These are phyloP conservation scores for Cladosporium velox DNA, from an alignment of 2,329 filamentous ascomycete species.

Conservation along the genomic window DNA sequence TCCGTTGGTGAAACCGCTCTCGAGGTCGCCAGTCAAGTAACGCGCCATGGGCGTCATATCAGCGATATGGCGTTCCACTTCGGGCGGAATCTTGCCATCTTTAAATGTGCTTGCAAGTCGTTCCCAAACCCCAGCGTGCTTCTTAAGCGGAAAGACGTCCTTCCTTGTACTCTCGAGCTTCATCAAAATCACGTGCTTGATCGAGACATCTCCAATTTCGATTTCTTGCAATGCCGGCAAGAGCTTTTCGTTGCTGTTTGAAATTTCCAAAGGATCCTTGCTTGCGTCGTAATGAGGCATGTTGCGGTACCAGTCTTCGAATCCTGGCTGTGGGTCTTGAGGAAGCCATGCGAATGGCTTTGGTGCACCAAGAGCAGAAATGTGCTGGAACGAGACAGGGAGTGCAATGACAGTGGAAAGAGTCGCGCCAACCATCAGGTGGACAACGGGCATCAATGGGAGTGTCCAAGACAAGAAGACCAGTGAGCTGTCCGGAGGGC, in stretches of 20 bases:
- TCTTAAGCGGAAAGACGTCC: conserved; percentile 44
- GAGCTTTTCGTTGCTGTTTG: conserved; percentile 39
- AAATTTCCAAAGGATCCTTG: conserved; percentile 42
- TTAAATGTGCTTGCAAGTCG: conserved; percentile 26
- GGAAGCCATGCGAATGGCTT: conserved; percentile 14
- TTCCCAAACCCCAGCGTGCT: conserved; percentile 39
- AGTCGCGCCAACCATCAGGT: conserved; percentile 18
- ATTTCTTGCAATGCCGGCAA: conserved; percentile 36
- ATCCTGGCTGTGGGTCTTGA: conserved; percentile 13
- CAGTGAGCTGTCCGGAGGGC: conserved; percentile 17
- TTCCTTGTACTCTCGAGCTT: conserved; percentile 46
- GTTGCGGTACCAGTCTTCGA: conserved; percentile 19
- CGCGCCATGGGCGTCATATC: conserved; percentile 15
- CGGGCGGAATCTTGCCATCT: conserved; percentile 4
- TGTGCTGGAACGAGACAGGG: conserved; percentile 16
- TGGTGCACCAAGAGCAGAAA: conserved; percentile 8
- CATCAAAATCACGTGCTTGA: conserved; percentile 43
- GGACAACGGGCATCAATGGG: conserved; percentile 17
- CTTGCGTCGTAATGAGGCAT: conserved; percentile 36
- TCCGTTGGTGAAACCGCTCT: conserved; percentile 10
- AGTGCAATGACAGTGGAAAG: conserved; percentile 17
- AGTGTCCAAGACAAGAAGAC: conserved; percentile 18
- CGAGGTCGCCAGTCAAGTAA: conserved; percentile 15
- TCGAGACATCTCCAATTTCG: conserved; percentile 36
- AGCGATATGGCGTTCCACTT: conserved; percentile 9